Evolutionary conservation across 495 filamentous ascomycete species (phyloP).

Genomic region (Podospora appendiculata): DNA sequence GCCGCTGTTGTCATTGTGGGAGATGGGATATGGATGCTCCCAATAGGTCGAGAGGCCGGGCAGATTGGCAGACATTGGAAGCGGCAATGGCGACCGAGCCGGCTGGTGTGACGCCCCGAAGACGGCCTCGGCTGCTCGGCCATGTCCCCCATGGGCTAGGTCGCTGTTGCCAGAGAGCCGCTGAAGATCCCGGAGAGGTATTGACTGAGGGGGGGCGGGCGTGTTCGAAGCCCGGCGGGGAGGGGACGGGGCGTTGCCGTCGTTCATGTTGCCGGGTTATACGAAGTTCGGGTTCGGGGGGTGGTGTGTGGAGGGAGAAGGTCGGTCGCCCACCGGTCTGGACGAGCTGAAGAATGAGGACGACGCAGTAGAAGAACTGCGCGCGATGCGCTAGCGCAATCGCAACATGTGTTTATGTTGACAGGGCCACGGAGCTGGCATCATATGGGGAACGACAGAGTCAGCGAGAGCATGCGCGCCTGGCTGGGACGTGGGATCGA

Average conservation of each 20-base stretch:
- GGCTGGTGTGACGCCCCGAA: constrained; percentile 12
- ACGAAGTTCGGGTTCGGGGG: too few relatives aligned
- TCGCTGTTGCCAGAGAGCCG: constrained; percentile 44
- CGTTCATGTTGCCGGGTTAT: constrained; percentile 13
- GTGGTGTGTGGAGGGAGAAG: too few relatives aligned
- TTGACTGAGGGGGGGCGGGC: constrained; percentile 50
- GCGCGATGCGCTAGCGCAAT: constrained; percentile 22
- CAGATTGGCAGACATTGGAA: constrained; percentile 32
- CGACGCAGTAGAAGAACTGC: background rate
- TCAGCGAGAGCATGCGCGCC: too few relatives aligned
- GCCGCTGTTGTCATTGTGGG: constrained; percentile 21
- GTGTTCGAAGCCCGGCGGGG: constrained; percentile 20
- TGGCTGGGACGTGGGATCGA: too few relatives aligned
- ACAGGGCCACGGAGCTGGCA: constrained; percentile 6
- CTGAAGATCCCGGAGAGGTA: constrained; percentile 77
- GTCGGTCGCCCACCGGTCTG: background rate
- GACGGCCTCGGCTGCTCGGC: constrained; percentile 19
- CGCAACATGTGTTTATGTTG: constrained; percentile 8
- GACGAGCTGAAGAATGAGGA: background rate
- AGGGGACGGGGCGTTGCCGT: constrained; percentile 18
- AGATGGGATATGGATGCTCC: constrained; percentile 28
- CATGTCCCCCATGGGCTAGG: constrained; percentile 13
- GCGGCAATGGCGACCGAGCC: constrained; percentile 14
- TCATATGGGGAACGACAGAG: constrained; percentile 7
- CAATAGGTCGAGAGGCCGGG: constrained; percentile 39